Percentiles rank a stretch among this genome's conserved stretches.
phyloP scores from a whole-genome alignment of 2,329 filamentous ascomycete species.

The Cucurbitaria berberidis region DNA sequence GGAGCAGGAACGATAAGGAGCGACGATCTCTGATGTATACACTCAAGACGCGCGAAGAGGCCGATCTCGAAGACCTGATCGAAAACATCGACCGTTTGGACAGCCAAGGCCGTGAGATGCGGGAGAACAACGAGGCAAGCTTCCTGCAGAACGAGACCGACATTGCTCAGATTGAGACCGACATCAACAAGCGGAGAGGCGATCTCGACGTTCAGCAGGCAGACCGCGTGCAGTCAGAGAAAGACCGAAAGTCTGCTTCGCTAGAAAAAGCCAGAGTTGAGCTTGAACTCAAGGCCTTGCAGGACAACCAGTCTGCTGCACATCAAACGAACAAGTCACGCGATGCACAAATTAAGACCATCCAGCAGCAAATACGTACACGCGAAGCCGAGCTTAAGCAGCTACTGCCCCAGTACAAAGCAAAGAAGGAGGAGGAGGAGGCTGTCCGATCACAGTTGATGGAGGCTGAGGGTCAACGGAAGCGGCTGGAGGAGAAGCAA shows the following conservation, averaged over 20 bases:
- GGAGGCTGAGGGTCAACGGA: slow-evolving; percentile 74
- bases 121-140: slow-evolving; percentile 77
- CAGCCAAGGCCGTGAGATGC: slow-evolving; percentile 81
- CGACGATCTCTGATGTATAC: slow-evolving; percentile 92
- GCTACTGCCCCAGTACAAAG: slow-evolving; percentile 77
- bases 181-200: slow-evolving; percentile 80
- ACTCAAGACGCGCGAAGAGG: slow-evolving; percentile 88
- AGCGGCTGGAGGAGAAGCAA: slow-evolving; percentile 89
- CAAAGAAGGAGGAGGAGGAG: slow-evolving; percentile 74
- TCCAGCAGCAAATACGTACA: slow-evolving; percentile 74
- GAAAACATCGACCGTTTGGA: slow-evolving; percentile 83
- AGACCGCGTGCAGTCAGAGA: slow-evolving; percentile 85
- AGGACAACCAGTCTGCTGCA: slow-evolving; percentile 80
- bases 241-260: slow-evolving; percentile 83
- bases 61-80: slow-evolving; percentile 75
- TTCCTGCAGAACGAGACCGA: slow-evolving; percentile 81
- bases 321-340: slow-evolving; percentile 75
- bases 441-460: slow-evolving; percentile 74
- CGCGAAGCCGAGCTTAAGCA: slow-evolving; percentile 78
- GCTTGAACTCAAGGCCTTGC: slow-evolving; percentile 79
- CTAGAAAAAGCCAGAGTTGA: slow-evolving; percentile 84
- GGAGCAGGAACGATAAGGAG: slow-evolving; percentile 93
- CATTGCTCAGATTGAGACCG: slow-evolving; percentile 75
- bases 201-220: slow-evolving; percentile 83
- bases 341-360: slow-evolving; percentile 71